These are phyloP conservation scores for Penicillium sp. DNA, from an alignment of 2,329 filamentous ascomycete genomes.

Conservation along the genomic window DNA sequence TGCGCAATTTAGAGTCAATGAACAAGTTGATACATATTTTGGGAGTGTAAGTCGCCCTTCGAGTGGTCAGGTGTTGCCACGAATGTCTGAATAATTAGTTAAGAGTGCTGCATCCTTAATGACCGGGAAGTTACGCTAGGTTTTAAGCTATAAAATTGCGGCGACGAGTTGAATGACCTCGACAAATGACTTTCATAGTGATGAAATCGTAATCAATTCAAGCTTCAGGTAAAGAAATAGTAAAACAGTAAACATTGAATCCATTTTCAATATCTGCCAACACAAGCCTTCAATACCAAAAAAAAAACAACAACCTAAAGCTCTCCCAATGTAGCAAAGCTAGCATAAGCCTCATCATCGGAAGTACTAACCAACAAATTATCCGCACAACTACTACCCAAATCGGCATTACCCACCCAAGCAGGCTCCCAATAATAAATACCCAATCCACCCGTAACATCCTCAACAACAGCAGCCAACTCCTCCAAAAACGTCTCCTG, in stretches of 20 bases:
- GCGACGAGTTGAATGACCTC: too few species aligned
- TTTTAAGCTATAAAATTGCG: too few species aligned
- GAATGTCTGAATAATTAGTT: too few species aligned
- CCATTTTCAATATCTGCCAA: not conserved
- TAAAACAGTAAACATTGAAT: not conserved
- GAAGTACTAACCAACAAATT: conserved; percentile 62
- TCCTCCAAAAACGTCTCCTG: conserved; percentile 63
- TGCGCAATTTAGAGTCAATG: too few species aligned
- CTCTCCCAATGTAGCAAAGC: conserved; percentile 57
- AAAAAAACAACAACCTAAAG: conserved; percentile 35
- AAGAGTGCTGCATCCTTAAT: too few species aligned
- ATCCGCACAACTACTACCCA: conserved; percentile 66
- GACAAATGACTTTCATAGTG: too few species aligned
- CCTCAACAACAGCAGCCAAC: conserved; percentile 58
- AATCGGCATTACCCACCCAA: conserved; percentile 65
- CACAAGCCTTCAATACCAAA: not conserved
- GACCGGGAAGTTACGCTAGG: too few species aligned
- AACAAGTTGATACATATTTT: too few species aligned
- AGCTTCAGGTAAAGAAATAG: not conserved
- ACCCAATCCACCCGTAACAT: conserved; percentile 56
- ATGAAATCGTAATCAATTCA: too few species aligned
- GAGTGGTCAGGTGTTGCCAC: too few species aligned
- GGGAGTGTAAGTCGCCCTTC: too few species aligned
- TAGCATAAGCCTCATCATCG: conserved; percentile 55
- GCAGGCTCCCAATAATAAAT: conserved; percentile 75